Evolutionary conservation across 2,329 filamentous ascomycete species (phyloP).

Genomic region (Ascochyta clinopodiicola): DNA sequence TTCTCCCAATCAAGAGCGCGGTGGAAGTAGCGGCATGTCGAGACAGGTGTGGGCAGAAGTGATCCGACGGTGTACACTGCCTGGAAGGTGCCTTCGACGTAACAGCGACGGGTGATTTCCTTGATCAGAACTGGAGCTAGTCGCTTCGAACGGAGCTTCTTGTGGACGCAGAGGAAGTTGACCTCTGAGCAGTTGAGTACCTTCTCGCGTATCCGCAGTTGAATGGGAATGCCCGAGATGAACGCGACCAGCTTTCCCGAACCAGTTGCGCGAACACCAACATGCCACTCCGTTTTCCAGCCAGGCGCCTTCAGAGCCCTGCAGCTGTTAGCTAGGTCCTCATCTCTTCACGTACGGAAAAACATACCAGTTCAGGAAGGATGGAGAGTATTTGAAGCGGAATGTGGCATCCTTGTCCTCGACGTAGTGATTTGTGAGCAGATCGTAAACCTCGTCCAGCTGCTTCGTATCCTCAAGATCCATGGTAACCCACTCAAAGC

Average conservation of each 20-base stretch:
- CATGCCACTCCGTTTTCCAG: conserved; percentile 93
- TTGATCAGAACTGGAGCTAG: conserved; percentile 95
- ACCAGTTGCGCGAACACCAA: conserved; percentile 84
- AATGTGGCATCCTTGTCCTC: conserved; percentile 98
- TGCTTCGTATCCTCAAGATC: conserved; percentile 79
- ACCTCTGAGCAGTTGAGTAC: conserved; percentile 84
- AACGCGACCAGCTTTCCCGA: conserved; percentile 91
- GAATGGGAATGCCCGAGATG: conserved; percentile 90
- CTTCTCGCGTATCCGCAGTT: conserved; percentile 79
- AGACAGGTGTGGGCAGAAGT: conserved; percentile 88
- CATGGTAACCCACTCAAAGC: conserved; percentile 94
- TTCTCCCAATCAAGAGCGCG: conserved; percentile 95
- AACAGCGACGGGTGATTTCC: conserved; percentile 92
- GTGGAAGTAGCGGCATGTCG: conserved; percentile 94
- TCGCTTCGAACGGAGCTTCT: conserved; percentile 93
- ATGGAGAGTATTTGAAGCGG: conserved; percentile 91
- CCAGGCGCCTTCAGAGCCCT: conserved; percentile 94
- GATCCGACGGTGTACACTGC: conserved; percentile 95
- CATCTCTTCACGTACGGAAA: background rate
- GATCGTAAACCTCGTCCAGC: conserved; percentile 87
- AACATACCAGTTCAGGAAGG: conserved; percentile 84
- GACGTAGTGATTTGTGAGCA: conserved; percentile 93
- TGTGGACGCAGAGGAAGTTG: conserved; percentile 98
- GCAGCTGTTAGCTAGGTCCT: conserved; percentile 14
- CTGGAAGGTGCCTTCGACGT: conserved; percentile 86